Conservation (phyloP, 768 basidiomycete species). For the Harrya chromipes region DNA sequence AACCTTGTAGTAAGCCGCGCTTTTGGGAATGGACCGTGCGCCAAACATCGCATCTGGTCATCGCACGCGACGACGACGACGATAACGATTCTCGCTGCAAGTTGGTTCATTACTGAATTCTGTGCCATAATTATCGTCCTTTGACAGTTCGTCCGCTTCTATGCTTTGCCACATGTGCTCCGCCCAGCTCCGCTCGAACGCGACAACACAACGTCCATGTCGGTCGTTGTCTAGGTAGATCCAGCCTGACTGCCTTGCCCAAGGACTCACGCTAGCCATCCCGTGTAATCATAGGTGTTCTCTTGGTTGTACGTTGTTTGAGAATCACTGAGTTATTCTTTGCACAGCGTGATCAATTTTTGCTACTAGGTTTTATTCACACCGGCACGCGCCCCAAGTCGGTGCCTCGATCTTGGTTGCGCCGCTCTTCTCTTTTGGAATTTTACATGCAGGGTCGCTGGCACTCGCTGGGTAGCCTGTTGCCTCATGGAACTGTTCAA, state of each 20-base stretch:
- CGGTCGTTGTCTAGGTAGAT: too few species aligned
- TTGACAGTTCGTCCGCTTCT: neutral
- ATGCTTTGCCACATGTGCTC: slow-evolving; percentile 23
- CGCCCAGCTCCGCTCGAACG: slow-evolving; percentile 35
- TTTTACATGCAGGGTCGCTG: neutral
- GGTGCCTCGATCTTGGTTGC: neutral
- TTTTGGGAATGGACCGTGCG: slow-evolving; percentile 26
- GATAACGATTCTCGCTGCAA: slow-evolving; percentile 9
- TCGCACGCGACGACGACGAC: slow-evolving; percentile 20
- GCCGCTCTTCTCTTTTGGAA: neutral
- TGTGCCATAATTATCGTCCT: slow-evolving; percentile 27
- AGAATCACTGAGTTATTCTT: too few species aligned
- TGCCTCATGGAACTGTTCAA: too few species aligned
- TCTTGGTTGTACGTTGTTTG: too few species aligned
- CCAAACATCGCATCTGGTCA: slow-evolving; percentile 6
- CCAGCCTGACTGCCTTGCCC: too few species aligned
- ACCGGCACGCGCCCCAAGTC: slow-evolving; percentile 1
- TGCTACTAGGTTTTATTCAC: neutral
- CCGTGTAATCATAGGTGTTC: too few species aligned
- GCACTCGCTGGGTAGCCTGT: too few species aligned
- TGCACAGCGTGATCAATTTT: neutral
- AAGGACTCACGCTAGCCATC: too few species aligned
- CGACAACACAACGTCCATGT: neutral
- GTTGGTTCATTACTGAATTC: neutral
- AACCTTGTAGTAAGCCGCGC: slow-evolving; percentile 23